Conservation (phyloP, 345 rosid genomes). For the Citrus maxima region DNA sequence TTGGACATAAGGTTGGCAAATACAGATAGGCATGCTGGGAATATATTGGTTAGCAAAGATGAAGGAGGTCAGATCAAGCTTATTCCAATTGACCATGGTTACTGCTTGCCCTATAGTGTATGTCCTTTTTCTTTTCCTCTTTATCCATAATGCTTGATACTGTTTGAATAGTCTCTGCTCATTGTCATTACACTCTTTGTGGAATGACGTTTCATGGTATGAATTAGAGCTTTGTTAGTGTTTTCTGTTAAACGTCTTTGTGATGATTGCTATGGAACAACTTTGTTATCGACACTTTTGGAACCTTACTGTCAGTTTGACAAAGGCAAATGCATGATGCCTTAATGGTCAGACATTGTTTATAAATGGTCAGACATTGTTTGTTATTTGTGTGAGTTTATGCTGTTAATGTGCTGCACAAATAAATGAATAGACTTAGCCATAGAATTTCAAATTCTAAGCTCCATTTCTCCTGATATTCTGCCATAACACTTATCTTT, state of each 20-base stretch:
- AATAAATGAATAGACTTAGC: background rate
- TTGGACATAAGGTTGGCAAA: conserved; percentile 90
- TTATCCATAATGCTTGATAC: background rate
- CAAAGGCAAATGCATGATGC: background rate
- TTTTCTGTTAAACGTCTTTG: background rate
- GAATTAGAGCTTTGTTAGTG: background rate
- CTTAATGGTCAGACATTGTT: background rate
- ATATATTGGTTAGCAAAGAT: conserved; percentile 66
- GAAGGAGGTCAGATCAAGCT: conserved; percentile 45
- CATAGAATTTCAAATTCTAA: background rate
- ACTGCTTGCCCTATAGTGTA: conserved; percentile 79
- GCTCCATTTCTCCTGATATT: background rate
- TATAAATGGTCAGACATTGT: background rate
- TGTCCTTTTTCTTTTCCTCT: conserved; percentile 23
- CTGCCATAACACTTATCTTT: background rate
- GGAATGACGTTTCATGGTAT: background rate
- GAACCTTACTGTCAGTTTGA: background rate
- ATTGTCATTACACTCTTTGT: background rate
- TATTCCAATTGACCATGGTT: conserved; percentile 87
- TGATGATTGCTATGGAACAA: background rate
- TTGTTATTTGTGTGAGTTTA: background rate
- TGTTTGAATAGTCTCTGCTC: background rate
- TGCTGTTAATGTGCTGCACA: background rate
- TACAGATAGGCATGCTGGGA: conserved; percentile 93
- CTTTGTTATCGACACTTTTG: background rate